phyloP scores from a whole-genome alignment of 179 eudicot genomes.

The Beta corolliflora region DNA sequence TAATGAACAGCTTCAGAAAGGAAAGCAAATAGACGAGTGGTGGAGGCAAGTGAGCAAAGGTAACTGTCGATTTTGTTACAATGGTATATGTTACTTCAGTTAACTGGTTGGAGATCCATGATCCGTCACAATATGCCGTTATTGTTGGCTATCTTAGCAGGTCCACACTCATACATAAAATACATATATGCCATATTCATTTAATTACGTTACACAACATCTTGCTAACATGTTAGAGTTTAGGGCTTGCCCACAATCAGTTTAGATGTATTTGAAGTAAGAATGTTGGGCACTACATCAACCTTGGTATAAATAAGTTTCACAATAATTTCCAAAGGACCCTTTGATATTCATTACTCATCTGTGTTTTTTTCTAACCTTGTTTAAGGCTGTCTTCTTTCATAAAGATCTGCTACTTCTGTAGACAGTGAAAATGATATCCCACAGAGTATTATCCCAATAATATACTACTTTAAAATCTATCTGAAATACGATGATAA shows the following conservation, averaged over 20 bases:
- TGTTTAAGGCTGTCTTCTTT: neutral
- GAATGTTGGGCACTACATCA: too few species aligned
- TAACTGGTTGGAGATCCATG: neutral
- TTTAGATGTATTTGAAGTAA: too few species aligned
- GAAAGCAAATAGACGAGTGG: conserved; percentile 99
- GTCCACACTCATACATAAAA: neutral
- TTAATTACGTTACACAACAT: too few species aligned
- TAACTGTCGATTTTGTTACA: conserved; percentile 17
- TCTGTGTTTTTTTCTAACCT: neutral
- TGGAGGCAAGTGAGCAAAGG: conserved; percentile 97
- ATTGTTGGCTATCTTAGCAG: neutral
- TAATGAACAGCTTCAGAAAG: conserved; percentile 91
- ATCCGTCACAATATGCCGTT: neutral
- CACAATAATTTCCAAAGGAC: too few species aligned
- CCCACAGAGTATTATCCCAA: neutral
- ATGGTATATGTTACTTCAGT: neutral
- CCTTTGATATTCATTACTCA: neutral
- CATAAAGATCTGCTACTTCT: neutral
- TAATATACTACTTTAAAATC: neutral
- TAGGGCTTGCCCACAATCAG: too few species aligned
- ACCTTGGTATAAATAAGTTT: too few species aligned
- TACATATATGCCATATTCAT: neutral
- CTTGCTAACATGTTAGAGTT: too few species aligned
- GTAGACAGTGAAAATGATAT: neutral
- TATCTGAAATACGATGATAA: neutral